Evolutionary conservation across 495 filamentous ascomycete species (phyloP).

Genomic region (Lasiosphaeria miniovina): DNA sequence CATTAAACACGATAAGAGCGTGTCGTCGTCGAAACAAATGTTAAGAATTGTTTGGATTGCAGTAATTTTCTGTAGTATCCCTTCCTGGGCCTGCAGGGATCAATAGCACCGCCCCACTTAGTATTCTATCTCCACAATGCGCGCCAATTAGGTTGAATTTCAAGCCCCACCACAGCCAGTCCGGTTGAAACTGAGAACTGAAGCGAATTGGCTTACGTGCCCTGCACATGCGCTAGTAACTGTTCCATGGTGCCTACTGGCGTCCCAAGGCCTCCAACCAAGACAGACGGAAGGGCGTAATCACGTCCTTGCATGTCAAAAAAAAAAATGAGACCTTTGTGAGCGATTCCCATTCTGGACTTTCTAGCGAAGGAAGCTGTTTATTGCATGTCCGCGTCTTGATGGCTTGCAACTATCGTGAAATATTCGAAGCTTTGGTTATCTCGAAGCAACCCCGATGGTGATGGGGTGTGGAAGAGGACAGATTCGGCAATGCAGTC

Average conservation of each 20-base stretch:
- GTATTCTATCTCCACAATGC: background rate
- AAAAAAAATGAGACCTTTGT: too few relatives aligned
- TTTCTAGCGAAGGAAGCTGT: too few relatives aligned
- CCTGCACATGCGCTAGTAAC: background rate
- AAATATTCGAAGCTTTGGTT: too few relatives aligned
- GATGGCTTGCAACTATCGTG: too few relatives aligned
- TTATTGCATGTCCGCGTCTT: too few relatives aligned
- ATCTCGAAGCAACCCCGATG: too few relatives aligned
- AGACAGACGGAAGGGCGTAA: background rate
- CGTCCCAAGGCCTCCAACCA: background rate
- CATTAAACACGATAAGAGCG: too few relatives aligned
- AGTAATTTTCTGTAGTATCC: background rate
- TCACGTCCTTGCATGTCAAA: too few relatives aligned
- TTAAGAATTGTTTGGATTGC: background rate
- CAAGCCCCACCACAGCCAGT: background rate
- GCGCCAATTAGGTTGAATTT: slow-evolving; percentile 5
- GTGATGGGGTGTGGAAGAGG: too few relatives aligned
- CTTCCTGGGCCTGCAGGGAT: background rate
- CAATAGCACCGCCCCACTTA: slow-evolving; percentile 10
- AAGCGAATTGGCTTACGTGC: background rate
- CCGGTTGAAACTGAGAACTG: background rate
- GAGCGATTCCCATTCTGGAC: too few relatives aligned
- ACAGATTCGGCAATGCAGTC: too few relatives aligned
- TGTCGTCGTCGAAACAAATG: too few relatives aligned
- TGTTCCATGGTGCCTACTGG: background rate